Base-by-base conservation (phyloP, 768 basidiomycete species). In the Chalciporus chontae region DNA sequence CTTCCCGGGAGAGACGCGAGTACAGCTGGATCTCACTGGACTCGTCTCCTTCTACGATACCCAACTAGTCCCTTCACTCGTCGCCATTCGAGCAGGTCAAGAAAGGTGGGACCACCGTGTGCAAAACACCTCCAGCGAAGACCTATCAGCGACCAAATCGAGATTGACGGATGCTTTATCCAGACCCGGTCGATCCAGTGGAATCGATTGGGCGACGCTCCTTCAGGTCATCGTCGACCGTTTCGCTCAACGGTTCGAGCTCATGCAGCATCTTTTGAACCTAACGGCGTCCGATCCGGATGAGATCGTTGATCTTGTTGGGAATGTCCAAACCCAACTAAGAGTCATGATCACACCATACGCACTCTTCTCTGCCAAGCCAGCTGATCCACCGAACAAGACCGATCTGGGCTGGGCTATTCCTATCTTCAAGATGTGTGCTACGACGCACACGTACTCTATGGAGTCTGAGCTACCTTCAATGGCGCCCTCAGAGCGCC, bases 41-140 rank as follows among this genome's bases (percentile, higher is more conserved):
- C 38, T 73, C 15, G 51, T 72, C 9, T 71, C 73, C 4, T 68
- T 73, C 55, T 73, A 73, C 23, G 69, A 73, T 44, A 59, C 60
- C 5, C 27, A 54, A 31, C 62, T 69, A 2, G 59, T 27, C 0
- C 69, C 69, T 8, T 71, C 69, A 3, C 56, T 73, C 15, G 48
- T 70, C 14, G 8, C 29, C 4, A 31, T 52, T 19, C 63, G 71
- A 27, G 54, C 51, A 1, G 58, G 55, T 1, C 50, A 52, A 37
- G 58, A 66, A 17, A 62, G 69, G 14, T 59, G 59, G 55, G 60
- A 64, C n/a, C 69, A 72, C 47, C 70, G 71, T 3, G 43, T 60
- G 3, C 37, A 42, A 31, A 56, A 60, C 23, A 62, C 69, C 29
- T 66, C 65, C 5, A 36, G 40, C 1, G 45, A 43, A 0, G 71